phyloP scores from a whole-genome alignment of 179 eudicot species.

The Drosera spatulata region DNA sequence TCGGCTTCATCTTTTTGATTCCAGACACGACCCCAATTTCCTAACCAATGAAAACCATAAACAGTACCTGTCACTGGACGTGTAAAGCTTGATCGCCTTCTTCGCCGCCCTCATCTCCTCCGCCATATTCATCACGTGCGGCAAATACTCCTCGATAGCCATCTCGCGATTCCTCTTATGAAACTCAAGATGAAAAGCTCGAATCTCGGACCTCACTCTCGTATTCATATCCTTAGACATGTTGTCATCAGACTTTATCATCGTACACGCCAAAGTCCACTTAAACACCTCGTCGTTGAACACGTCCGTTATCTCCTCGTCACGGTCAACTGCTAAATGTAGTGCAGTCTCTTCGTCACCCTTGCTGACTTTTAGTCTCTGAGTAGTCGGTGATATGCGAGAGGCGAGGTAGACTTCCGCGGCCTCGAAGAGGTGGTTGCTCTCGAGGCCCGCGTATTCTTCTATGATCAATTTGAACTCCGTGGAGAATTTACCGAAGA shows the following conservation, averaged over 20 bases:
- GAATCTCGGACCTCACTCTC: constrained; percentile 4
- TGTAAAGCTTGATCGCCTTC: too few species aligned
- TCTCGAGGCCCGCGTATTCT: constrained; percentile 28
- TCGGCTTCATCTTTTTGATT: too few species aligned
- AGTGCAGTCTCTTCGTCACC: constrained; percentile 13
- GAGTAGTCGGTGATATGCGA: constrained; percentile 22
- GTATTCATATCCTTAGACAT: background rate
- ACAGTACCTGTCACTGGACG: too few species aligned
- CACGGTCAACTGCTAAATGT: constrained; percentile 9
- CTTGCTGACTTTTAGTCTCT: constrained; percentile 38
- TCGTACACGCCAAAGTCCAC: constrained; percentile 18
- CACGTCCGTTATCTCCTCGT: constrained; percentile 26
- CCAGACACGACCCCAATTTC: too few species aligned
- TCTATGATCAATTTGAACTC: constrained; percentile 28
- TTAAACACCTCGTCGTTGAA: constrained; percentile 11
- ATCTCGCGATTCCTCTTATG: too few species aligned
- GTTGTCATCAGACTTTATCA: background rate
- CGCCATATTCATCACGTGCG: too few species aligned
- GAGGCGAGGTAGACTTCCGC: constrained; percentile 35
- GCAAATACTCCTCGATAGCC: too few species aligned
- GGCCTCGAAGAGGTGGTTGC: constrained; percentile 29
- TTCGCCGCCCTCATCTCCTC: too few species aligned
- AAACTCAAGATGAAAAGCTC: too few species aligned
- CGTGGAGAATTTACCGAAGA: constrained; percentile 27
- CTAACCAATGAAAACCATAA: too few species aligned